Base-by-base conservation (phyloP, 2,329 filamentous ascomycete genomes). In the Neopestalotiopsis sp. region DNA sequence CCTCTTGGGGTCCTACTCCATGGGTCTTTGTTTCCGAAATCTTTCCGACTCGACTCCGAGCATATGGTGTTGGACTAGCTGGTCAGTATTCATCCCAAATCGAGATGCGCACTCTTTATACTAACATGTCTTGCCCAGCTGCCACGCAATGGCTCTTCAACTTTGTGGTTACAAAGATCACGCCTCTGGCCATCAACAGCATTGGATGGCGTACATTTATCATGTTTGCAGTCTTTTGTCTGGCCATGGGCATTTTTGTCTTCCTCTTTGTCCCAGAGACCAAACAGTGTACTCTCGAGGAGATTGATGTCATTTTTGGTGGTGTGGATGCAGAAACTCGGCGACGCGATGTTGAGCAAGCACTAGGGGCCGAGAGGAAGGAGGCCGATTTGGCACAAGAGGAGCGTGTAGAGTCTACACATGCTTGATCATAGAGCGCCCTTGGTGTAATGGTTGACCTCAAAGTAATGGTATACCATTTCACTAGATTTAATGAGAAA, bases 101-200 rank as follows among this genome's bases (percentile, higher is more conserved):
- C 30, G 6, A 17, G 14, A 53, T 17, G 7, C 28, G n/a, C n/a
- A 28, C 6, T 34, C 3, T 2, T 10, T 38, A 38, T 12, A 34
- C 61, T 49, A 65, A 49, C 40, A 30, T 24, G n/a, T 12, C 12
- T 1, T 24, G 6, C 5, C 13, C 20, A 0, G 90, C 91, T 1
- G 89, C 88, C 1, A 92, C 89, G 0, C 90, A 93, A 74, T 92
- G 91, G 91, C 79, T 93, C 4, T 93, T 93, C 79, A 93, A 94
- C 76, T 92, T 93, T 70, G 87, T 92, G 10, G 89, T 93, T 68
- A 91, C 91, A 1, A 82, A 49, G 20, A 32, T 65, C 20, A 65
- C 62, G 5, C 62, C 38, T 12, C 9, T 65, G n/a, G 62, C 62
- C 17, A 65, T 53, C 53, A 49, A 45, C 17, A 65, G 40, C 42